A percentile compares a stretch with the other conserved stretches of the same genome.
Conservation (phyloP, 306 rosid genomes). For the Quercus gilva region DNA sequence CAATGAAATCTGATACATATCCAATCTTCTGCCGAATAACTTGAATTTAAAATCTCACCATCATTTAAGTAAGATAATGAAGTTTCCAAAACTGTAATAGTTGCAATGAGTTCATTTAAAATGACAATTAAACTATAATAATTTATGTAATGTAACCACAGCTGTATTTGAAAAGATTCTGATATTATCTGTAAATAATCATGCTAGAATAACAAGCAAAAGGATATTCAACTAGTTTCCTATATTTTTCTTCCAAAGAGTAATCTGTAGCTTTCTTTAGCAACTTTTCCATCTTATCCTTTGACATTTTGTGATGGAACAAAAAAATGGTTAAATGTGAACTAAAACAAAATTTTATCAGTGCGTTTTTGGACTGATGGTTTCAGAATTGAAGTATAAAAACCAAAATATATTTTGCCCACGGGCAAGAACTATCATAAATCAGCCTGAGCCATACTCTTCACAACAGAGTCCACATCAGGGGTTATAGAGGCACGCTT, state of each 20-base stretch:
- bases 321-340: background rate
- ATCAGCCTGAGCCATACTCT: constrained; percentile 32
- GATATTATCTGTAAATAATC: background rate
- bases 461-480: constrained; percentile 51
- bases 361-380: too few relatives aligned
- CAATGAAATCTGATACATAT: background rate
- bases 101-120: too few relatives aligned
- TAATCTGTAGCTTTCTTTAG: background rate
- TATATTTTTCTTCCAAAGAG: background rate
- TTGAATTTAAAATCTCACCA: background rate
- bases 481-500: constrained; percentile 66
- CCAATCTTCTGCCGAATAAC: background rate
- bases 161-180: background rate
- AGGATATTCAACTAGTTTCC: background rate
- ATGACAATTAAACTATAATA: background rate
- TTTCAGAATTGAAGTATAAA: background rate
- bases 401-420: constrained; percentile 14
- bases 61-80: background rate
- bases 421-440: constrained; percentile 34
- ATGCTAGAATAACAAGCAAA: background rate
- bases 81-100: too few relatives aligned
- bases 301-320: background rate
- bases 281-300: background rate
- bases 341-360: background rate
- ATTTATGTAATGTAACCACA: background rate